Base-by-base conservation (phyloP, 208 protist genomes). In the Leishmania lainsoni region DNA sequence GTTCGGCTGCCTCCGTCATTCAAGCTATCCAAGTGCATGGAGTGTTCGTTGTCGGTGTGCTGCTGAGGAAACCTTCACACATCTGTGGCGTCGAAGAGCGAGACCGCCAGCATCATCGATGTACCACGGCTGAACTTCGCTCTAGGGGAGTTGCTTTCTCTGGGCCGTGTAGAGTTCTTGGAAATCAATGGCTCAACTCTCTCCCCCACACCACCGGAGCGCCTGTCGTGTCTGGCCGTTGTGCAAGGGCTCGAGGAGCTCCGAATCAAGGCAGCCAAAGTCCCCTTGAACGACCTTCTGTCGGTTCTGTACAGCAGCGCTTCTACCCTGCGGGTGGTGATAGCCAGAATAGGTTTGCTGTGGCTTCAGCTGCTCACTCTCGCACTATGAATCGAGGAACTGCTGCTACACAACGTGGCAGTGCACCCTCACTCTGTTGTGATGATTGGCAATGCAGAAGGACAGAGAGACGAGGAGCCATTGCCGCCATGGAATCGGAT, bases 281-380 rank as follows among this genome's bases (percentile, higher is more conserved):
- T 85, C 63, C 76, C 74, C 0, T 32, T 86, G 63, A 84, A 74
- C 71, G 86, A 86, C 58, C 75, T 86, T 35, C 63, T 89, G 22
- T 82, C 83, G 2, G 58, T 86, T 22, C 32, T 86, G 54, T 65
- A 68, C 65, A 78, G 79, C 39, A 83, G 81, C 45, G 52, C 79
- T 17, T 29, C 79, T 6, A 84, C 86, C 1, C 71, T 86, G 6
- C 72, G 66, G 22, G 51, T 54, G 12, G 72, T 86, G n/a, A n/a
- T 86, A 3, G 56, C 76, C 9, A 42, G 71, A 14, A 52, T 83
- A 9, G 35, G 69, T 17, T 48, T 89, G 58, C 82, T 76, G 14
- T 78, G 72, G 5, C 69, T 89, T 42, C 80, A 89, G 58, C 56
- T 86, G 49, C 74, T 89, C 32, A 76, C 75, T 6, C 69, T 84